Percentiles rank a stretch among this genome's conserved stretches.
Conservation (phyloP, 805 yeast genomes). For the Gaillardinia entomophila region DNA sequence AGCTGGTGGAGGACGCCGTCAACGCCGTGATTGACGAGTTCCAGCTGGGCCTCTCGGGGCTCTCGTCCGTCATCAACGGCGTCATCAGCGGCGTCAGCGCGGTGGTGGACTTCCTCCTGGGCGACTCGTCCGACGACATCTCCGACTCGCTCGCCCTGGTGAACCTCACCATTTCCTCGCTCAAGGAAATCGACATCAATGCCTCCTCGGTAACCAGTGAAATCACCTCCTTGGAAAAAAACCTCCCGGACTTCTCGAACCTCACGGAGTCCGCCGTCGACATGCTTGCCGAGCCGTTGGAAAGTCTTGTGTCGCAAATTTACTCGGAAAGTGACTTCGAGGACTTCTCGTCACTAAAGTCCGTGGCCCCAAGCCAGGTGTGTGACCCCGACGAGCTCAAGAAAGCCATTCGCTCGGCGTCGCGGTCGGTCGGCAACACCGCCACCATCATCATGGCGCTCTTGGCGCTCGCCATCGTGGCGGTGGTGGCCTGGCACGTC, state of each 20-base stretch:
- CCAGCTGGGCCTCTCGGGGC: conserved; percentile 57
- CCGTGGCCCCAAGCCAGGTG: too few species aligned
- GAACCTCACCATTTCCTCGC: conserved; percentile 15
- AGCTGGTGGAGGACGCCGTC: conserved; percentile 55
- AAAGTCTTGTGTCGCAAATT: too few species aligned
- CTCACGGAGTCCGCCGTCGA: conserved; percentile 55
- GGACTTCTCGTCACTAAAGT: conserved; percentile 13
- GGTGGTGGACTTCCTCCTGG: conserved; percentile 48
- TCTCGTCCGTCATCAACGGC: conserved; percentile 53
- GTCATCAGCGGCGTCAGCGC: conserved; percentile 42
- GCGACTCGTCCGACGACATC: conserved; percentile 15
- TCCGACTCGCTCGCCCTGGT: conserved; percentile 49
- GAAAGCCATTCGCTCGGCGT: too few species aligned
- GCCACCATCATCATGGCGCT: too few species aligned
- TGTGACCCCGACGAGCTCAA: too few species aligned
- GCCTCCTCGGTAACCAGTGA: conserved; percentile 59
- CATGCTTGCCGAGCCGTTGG: conserved; percentile 58
- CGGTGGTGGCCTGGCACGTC: too few species aligned
- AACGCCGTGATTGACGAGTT: conserved; percentile 50
- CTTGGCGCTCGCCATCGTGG: too few species aligned
- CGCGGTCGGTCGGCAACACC: too few species aligned
- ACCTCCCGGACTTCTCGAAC: conserved; percentile 61
- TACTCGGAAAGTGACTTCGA: too few species aligned
- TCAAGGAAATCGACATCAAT: conserved; percentile 32
- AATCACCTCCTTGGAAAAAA: conserved; percentile 43